Percentiles rank a stretch among this genome's conserved stretches.
phyloP scores from a whole-genome alignment of 1,139 yeast species.

The Taphrina populina region DNA sequence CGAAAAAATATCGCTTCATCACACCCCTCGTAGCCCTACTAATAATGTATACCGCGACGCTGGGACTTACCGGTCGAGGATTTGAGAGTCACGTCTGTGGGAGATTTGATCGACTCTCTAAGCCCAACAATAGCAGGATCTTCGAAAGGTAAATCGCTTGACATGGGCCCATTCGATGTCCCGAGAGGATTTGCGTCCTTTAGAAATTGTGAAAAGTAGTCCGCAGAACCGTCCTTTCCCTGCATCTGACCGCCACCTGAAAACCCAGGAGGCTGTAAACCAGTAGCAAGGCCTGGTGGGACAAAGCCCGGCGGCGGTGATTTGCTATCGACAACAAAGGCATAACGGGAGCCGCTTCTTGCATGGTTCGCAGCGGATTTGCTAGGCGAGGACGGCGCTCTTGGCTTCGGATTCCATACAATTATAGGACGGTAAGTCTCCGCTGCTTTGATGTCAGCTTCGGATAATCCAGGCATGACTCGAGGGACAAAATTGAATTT shows the following conservation, averaged over 20 bases:
- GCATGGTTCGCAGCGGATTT: constrained; percentile 15
- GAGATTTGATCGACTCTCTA: constrained; percentile 3
- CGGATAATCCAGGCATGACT: constrained; percentile 24
- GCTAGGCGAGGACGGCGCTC: constrained; percentile 22
- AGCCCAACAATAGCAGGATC: constrained; percentile 17
- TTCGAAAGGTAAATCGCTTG: background rate
- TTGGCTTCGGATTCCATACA: constrained; percentile 23
- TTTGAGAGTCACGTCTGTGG: background rate
- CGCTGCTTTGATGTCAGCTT: constrained; percentile 25
- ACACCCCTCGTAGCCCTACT: constrained; percentile 14
- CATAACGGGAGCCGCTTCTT: constrained; percentile 27
- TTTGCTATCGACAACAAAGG: constrained; percentile 22
- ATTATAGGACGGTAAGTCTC: constrained; percentile 14
- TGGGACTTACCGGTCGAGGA: background rate
- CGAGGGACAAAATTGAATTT: constrained; percentile 15
- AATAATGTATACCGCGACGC: background rate
- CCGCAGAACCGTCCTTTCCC: constrained; percentile 12
- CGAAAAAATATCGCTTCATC: constrained; percentile 8
- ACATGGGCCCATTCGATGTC: background rate
- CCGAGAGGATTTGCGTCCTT: constrained; percentile 1
- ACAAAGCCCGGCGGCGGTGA: constrained; percentile 31
- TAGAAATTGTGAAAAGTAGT: constrained; percentile 14
- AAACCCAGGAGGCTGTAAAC: constrained; percentile 27
- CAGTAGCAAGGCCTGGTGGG: constrained; percentile 28
- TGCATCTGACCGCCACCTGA: background rate